Percentiles rank a stretch among this genome's conserved stretches.
phyloP scores from a whole-genome alignment of 306 rosid genomes.

The Inga laurina region DNA sequence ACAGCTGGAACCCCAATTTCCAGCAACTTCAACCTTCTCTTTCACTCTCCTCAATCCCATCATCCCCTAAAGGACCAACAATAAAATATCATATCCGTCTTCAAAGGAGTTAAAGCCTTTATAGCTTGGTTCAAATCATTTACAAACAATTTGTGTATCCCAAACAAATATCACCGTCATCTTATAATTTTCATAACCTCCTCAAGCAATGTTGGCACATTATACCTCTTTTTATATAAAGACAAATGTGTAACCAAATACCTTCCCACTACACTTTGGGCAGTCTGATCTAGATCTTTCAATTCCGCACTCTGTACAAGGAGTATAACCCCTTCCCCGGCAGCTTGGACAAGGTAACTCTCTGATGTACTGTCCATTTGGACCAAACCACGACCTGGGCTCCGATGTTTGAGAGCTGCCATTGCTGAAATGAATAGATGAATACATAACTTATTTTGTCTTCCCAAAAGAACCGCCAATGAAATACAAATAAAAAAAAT shows the following conservation, averaged over 20 bases:
- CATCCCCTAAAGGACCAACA: not conserved
- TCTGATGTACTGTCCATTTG: slow-evolving; percentile 85
- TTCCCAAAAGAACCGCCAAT: not conserved
- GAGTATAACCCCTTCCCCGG: slow-evolving; percentile 92
- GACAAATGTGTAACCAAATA: slow-evolving; percentile 26
- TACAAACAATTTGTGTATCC: slow-evolving; percentile 4
- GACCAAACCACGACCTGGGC: slow-evolving; percentile 89
- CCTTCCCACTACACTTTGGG: slow-evolving; percentile 84
- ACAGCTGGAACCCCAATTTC: not conserved
- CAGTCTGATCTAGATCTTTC: slow-evolving; percentile 90
- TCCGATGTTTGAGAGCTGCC: slow-evolving; percentile 45
- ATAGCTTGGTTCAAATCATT: not conserved
- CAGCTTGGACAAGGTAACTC: slow-evolving; percentile 97
- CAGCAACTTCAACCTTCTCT: not conserved
- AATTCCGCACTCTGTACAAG: slow-evolving; percentile 88
- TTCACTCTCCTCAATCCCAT: not conserved
- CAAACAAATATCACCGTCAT: slow-evolving; percentile 1
- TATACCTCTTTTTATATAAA: not conserved
- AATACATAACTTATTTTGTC: not conserved
- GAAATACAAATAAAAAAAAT: not conserved
- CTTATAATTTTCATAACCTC: not conserved
- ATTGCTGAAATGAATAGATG: slow-evolving; percentile 48
- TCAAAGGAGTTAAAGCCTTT: not conserved
- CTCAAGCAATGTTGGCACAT: not conserved
- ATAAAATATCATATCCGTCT: not conserved